Conservation (phyloP, 176 grass and related monocot genomes). For the Carex scoparia region DNA sequence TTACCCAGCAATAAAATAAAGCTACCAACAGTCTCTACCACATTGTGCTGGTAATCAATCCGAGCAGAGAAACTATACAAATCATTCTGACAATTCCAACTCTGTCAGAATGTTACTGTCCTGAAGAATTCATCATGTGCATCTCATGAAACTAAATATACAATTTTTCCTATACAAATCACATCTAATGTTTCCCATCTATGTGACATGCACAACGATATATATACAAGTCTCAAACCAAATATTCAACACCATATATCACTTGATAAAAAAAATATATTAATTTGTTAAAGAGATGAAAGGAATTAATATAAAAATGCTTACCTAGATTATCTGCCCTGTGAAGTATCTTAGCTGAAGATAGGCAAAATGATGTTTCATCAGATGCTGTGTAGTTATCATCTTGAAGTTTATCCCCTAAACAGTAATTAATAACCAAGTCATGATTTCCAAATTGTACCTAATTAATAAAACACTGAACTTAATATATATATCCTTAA, state of each 20-base stretch:
- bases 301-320: neutral
- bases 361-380: neutral
- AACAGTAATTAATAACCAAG: neutral
- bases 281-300: neutral
- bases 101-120: neutral
- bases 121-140: neutral
- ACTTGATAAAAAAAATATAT: neutral
- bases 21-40: neutral
- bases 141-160: neutral
- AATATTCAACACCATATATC: neutral
- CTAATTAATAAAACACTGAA: neutral
- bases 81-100: neutral
- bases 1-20: neutral
- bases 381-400: conserved; percentile 18
- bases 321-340: conserved; percentile 10
- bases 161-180: too few relatives aligned
- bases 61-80: neutral
- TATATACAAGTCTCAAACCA: neutral
- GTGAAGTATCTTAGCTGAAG: conserved; percentile 24
- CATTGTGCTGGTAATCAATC: neutral
- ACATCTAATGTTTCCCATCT: neutral
- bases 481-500: too few relatives aligned
- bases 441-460: neutral
- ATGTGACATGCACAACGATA: neutral
- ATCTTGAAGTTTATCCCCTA: conserved; percentile 16